A percentile compares a stretch with the other conserved stretches of the same genome.
Conservation (phyloP, 148 eudicot species). For the Cornus florida region DNA sequence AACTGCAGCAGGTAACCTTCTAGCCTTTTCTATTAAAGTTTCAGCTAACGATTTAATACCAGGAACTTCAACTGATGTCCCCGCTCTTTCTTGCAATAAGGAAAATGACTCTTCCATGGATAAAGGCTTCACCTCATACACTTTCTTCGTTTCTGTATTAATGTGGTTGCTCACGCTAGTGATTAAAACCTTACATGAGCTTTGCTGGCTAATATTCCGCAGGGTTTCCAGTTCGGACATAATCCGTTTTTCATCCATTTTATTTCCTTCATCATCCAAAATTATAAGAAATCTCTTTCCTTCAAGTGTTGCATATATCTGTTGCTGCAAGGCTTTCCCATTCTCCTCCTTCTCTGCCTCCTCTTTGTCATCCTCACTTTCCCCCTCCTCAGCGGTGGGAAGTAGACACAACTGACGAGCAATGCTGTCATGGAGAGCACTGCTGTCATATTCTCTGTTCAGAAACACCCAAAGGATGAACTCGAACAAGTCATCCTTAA, state of each 20-base stretch:
- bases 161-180: not conserved
- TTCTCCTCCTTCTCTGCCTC: not conserved
- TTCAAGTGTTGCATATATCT: not conserved
- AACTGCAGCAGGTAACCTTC: constrained; percentile 9
- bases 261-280: constrained; percentile 6
- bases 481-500: not conserved
- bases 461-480: constrained; percentile 3
- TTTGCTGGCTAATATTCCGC: not conserved
- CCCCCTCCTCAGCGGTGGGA: constrained; percentile 3
- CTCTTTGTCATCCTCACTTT: constrained; percentile 1
- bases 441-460: not conserved
- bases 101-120: not conserved
- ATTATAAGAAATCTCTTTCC: not conserved
- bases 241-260: not conserved
- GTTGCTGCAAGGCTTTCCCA: not conserved
- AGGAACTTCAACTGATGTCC: not conserved
- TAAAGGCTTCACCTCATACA: not conserved
- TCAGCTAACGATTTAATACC: constrained; percentile 1
- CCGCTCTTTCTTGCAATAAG: constrained; percentile 6
- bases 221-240: not conserved
- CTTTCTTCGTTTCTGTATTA: not conserved
- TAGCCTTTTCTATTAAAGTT: constrained; percentile 1
- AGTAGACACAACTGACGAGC: constrained; percentile 3
- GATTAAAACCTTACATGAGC: not conserved
- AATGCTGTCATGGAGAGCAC: not conserved